Conservation (phyloP, 2,329 filamentous ascomycete genomes). For the Pseudovirgaria hyperparasitica region DNA sequence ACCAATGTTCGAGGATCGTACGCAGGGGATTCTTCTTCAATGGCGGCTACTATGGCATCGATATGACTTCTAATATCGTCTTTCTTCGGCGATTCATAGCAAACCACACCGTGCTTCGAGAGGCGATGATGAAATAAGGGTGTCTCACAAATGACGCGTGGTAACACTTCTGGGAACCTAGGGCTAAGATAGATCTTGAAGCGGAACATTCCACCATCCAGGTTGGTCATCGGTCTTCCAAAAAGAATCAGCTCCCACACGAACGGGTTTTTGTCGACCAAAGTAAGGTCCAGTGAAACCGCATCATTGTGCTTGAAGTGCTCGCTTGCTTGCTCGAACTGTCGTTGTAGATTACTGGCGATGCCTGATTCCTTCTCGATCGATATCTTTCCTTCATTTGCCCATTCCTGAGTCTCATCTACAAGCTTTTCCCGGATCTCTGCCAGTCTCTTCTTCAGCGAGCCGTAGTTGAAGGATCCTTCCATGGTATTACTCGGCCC, state of each 20-base stretch:
- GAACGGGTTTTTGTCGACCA: conserved; percentile 77
- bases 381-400: conserved; percentile 49
- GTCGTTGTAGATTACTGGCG: conserved; percentile 68
- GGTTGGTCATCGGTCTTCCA: conserved; percentile 80
- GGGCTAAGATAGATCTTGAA: conserved; percentile 71
- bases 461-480: conserved; percentile 69
- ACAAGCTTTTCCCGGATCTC: conserved; percentile 59
- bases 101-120: conserved; percentile 65
- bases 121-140: conserved; percentile 82
- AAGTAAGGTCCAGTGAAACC: conserved; percentile 59
- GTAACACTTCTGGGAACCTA: conserved; percentile 77
- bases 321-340: conserved; percentile 71
- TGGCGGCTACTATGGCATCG: conserved; percentile 62
- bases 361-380: conserved; percentile 58
- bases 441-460: conserved; percentile 56
- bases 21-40: conserved; percentile 79
- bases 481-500: conserved; percentile 66
- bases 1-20: conserved; percentile 87
- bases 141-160: conserved; percentile 68
- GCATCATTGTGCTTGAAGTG: conserved; percentile 58
- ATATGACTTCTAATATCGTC: conserved; percentile 78
- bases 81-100: conserved; percentile 53
- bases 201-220: conserved; percentile 81
- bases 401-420: conserved; percentile 61
- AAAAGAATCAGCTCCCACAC: conserved; percentile 84